A percentile compares a stretch with the other conserved stretches of the same genome.
Evolutionary conservation across 306 rosid genomes (phyloP).

Genomic region (Fragaria vesca): DNA sequence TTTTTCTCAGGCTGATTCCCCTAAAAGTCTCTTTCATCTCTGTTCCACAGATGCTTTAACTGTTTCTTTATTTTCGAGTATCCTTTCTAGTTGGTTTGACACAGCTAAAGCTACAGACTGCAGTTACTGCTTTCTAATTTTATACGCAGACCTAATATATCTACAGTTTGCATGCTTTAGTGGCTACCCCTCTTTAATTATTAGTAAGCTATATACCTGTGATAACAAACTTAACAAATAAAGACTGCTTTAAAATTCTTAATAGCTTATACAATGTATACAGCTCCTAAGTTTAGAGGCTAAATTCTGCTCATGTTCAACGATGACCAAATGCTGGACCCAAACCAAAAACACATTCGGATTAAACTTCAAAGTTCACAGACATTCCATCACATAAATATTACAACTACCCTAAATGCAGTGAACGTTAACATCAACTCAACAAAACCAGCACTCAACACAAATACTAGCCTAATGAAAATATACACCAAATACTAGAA

Average conservation of each 20-base stretch:
- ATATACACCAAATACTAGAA: slow-evolving; percentile 16
- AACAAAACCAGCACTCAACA: background rate
- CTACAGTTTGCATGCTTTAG: background rate
- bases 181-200: background rate
- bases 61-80: background rate
- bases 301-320: background rate
- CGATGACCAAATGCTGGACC: background rate
- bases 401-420: background rate
- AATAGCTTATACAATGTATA: background rate
- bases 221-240: too few relatives aligned
- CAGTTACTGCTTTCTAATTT: background rate
- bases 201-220: background rate
- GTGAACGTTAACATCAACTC: background rate
- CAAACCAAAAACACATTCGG: background rate
- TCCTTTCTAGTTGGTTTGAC: background rate
- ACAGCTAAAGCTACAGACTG: background rate
- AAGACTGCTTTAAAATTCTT: too few relatives aligned
- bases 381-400: background rate
- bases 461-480: background rate
- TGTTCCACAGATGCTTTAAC: background rate
- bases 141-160: background rate
- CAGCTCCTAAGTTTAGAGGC: background rate
- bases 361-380: background rate
- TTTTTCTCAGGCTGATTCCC: background rate
- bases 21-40: background rate